Base-by-base conservation (phyloP, 148 eudicot species). In the Nepenthes gracilis region DNA sequence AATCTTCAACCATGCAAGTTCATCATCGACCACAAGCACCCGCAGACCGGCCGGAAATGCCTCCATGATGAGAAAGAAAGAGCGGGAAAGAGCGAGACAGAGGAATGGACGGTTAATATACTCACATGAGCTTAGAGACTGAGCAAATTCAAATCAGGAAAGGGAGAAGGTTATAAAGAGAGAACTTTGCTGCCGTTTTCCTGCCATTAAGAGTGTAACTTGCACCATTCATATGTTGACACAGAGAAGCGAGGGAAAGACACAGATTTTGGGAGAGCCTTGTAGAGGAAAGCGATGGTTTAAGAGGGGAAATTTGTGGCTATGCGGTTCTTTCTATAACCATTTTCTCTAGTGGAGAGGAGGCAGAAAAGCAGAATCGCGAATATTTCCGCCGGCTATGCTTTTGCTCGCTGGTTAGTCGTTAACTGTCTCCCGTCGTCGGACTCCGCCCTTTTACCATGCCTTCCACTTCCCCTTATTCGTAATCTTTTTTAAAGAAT, bases 21-120 rank as follows among this genome's bases (percentile, higher is more conserved):
- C 98, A 69, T 92, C 98, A 69, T 92, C 98, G 52, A 92, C 98
- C 12, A 92, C 98, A 2, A 92, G 82, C 10, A 92, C 98, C 45
- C 96, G 77, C 2, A 92, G 76, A 47, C 98, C 98, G 2, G 77
- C 81, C 7, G 96, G 98, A 77, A 92, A 92, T 50, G 62, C 62
- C 1, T 87, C 96, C 10, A 47, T 49, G 53, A 49, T 49, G 15
- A 49, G 10, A 23, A 23, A 49, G 15, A 49, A 49, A 49, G 11
- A 1, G 10, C 53, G 11, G 48, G 8, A 5, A 6, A 45, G 6
- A 45, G 8, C 6, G 8, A 45, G 48, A 49, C 53, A 49, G 15
- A 49, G 15, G 53, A 12, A 49, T 49, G n/a, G 11, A 49, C 53
- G 53, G 6, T 49, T 11, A 10, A 2, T 6, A 12, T 2, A 49